Base-by-base conservation (phyloP, 352 stramenopile species). In the Globisporangium heterothallicum region DNA sequence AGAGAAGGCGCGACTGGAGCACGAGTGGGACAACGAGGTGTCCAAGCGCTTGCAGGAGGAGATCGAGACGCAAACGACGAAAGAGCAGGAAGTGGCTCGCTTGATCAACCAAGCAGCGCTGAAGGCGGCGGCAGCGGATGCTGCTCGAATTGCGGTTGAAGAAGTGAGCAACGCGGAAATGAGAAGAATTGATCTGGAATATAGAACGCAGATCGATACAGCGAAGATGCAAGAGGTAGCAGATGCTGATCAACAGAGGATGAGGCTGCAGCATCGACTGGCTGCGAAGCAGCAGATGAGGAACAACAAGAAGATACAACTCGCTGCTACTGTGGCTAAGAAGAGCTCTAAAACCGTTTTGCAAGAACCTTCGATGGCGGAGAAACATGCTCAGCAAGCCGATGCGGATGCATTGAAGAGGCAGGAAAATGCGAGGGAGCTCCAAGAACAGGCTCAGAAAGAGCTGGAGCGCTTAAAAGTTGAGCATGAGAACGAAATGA, bases 401-500 rank as follows among this genome's bases (percentile, higher is more conserved):
- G 51, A 66, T 40, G 44, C 36, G 1, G 16, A 50, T 3, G 56
- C 63, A 18, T 44, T 68, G 14, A 58, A 58, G 27, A 84, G 78
- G 36, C 63, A 73, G 24, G 48, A 68, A 42, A 66, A 74, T 48
- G 68, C 74, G 9, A 51, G 48, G 13, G 49, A 49, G 6, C 68
- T 80, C 36, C 67, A 81, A 21, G 49, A 72, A n/a, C 50, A 72
- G 13, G 72, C 77, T 2, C 58, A 88, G 44, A 52, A 73, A 13
- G 79, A 87, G 47, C 70, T 86, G 42, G 57, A 56, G 16, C 71
- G 79, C 1, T 44, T 91, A 16, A 70, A 78, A 27, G 45, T 70
- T 4, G 74, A 87, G 32, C 77, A 91, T 36, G 77, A 80, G 46
- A 56, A 61, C n/a, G 79, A 91, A 22, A 59, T 81, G 38, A 58